Evolutionary conservation across 1,284 basidiomycete genomes (phyloP).

Genomic region (Gomphus sp.): DNA sequence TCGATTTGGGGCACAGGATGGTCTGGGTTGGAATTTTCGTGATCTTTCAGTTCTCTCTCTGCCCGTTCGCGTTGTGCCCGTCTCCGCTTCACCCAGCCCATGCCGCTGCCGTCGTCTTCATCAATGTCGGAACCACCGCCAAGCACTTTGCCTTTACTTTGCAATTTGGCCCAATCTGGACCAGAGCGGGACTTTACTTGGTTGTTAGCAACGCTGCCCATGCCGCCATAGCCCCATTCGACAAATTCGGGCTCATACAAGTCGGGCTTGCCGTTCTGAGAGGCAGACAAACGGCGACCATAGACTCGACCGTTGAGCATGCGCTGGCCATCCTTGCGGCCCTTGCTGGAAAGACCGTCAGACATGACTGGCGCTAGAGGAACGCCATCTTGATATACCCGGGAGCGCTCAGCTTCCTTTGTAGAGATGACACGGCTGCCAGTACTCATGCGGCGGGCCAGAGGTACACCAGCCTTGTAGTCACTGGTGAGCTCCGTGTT

Average conservation of each 20-base stretch:
- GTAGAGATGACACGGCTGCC: conserved; percentile 5
- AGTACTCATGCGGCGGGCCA: conserved; percentile 14
- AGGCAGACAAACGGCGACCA: conserved; percentile 30
- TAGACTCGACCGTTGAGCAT: conserved; percentile 78
- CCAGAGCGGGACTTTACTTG: conserved; percentile 21
- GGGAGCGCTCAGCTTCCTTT: conserved; percentile 3
- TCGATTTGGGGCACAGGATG: conserved; percentile 5
- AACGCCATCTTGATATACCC: neutral
- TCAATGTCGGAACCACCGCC: conserved; percentile 23
- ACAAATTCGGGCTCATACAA: conserved; percentile 66
- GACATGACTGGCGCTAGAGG: conserved; percentile 1
- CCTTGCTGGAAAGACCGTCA: neutral
- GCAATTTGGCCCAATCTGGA: conserved; percentile 20
- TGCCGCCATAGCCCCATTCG: conserved; percentile 80
- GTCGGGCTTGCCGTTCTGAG: conserved; percentile 21
- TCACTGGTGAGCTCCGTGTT: neutral
- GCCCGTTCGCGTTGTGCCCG: conserved; percentile 44
- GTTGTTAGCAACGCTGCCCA: conserved; percentile 56
- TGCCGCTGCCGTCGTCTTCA: conserved; percentile 60
- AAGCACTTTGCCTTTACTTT: conserved; percentile 22
- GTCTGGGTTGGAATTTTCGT: conserved; percentile 15
- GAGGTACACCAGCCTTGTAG: conserved; percentile 4
- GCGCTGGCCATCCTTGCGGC: conserved; percentile 29
- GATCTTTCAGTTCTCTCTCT: conserved; percentile 29
- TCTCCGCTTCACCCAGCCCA: conserved; percentile 59